Evolutionary conservation across 108 stramenopile species (phyloP), one percentile per base, ranked within the genome.

Genomic region (Pelagomonas calceolata): DNA sequence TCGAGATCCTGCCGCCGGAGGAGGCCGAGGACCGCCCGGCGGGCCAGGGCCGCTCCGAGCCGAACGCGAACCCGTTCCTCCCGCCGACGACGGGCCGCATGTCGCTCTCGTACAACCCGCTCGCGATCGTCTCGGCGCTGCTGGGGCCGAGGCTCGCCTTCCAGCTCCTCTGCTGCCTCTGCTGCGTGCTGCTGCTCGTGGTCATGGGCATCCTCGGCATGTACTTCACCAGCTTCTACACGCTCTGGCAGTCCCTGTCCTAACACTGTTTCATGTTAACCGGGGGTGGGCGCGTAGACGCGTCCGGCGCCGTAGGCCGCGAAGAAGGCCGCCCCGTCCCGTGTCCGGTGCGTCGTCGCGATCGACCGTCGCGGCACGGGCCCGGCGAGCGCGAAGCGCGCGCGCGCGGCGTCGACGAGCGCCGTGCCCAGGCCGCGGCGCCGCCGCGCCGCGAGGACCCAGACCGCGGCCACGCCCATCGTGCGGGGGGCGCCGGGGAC

Each of bases 21-120:
- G 36, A 81, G 33, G 82, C 86, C 12, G 60, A 68, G 51, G 60
- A 26, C 65, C 63, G 74, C n/a, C 71, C 68, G 0, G 78, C 36
- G 15, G 86, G 84, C 36, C 32, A 32, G n/a, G 86, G 81, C 30
- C 68, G 86, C 0, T 64, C 37, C 39, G 86, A 83, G 46, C 86
- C 86, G 26, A 86, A 86, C 76, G 39, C 29, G n/a, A 51, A 81
- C 63, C 86, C 86, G 5, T 76, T 75, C 71, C 75, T 83, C 17
- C 86, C 86, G 0, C 75, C 70, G 43, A 84, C 86, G 1, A 51
- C 77, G 31, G 86, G 86, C 0, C 64, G 86, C 4, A 34, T 86
- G 36, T 67, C 74, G 4, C 82, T 83, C 71, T 76, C 71, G 66
- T 63, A 69, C 65, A 84, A 86, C 68, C 81, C 81, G 32, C 81